phyloP scores from a whole-genome alignment of 768 basidiomycete genomes.

The Phanerodontia chrysosporium region DNA sequence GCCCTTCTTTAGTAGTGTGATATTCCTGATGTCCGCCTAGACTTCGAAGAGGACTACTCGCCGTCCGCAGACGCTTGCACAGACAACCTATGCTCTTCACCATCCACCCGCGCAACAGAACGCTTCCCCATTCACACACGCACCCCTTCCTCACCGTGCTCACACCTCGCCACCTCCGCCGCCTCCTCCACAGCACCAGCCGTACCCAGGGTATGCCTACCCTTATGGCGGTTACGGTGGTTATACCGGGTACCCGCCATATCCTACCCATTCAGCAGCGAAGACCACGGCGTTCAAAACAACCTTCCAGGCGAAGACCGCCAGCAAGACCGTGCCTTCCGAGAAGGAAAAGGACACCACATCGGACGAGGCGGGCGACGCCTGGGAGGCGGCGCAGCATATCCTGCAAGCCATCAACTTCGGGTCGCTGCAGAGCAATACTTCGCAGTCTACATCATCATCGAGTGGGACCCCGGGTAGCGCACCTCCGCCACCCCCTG shows the following conservation, averaged over 20 bases:
- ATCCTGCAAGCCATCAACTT: conserved; percentile 78
- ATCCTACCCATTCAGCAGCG: conserved; percentile 12
- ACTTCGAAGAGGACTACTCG: conserved; percentile 76
- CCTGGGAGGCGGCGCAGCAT: conserved; percentile 75
- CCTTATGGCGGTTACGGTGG: conserved; percentile 31
- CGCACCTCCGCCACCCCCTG: conserved; percentile 3
- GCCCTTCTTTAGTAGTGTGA: not conserved
- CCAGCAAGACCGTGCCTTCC: conserved; percentile 1
- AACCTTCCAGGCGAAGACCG: not conserved
- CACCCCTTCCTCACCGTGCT: conserved; percentile 36
- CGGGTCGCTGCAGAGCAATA: conserved; percentile 30
- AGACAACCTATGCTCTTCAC: conserved; percentile 24
- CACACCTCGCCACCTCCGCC: conserved; percentile 15
- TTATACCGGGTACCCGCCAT: conserved; percentile 26
- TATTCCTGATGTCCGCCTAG: conserved; percentile 31
- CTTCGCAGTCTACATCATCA: conserved; percentile 1
- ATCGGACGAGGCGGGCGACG: conserved; percentile 47
- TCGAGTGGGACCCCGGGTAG: not conserved
- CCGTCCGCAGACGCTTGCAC: conserved; percentile 59
- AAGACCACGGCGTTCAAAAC: not conserved
- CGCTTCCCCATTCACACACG: conserved; percentile 57
- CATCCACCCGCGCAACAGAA: conserved; percentile 15
- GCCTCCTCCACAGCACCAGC: conserved; percentile 24
- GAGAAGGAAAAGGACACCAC: conserved; percentile 17
- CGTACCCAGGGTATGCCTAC: conserved; percentile 37